Base-by-base conservation (phyloP, 164 flowering plant genomes). In the Macadamia integrifolia region DNA sequence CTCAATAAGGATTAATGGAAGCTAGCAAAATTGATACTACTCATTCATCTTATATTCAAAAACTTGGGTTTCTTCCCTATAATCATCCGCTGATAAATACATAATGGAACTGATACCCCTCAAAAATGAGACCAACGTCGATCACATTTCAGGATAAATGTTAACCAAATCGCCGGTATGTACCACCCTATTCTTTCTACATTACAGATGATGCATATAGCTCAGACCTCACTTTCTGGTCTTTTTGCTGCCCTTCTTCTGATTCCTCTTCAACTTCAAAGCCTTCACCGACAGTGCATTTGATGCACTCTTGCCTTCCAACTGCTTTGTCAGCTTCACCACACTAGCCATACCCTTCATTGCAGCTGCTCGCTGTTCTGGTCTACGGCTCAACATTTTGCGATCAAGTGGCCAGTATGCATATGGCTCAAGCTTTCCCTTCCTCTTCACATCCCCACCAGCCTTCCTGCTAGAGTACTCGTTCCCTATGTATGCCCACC, bases 401-500 rank as follows among this genome's bases (percentile, higher is more conserved):
- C 93, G 82, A 70, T 95, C 99, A 12, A 95, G 92, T 2, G 99
- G 98, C 99, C 99, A 95, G 64, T 92, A 95, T 0, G 99, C 99
- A 75, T 88, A 92, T 44, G 99, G 98, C 75, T 95, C 99, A 60
- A 95, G 93, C 80, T 91, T 95, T 61, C 81, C 95, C 80, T 92
- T 95, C 82, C 77, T 91, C 80, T 83, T 92, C 75, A 95, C 75
- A 74, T 95, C 98, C 29, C 99, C 99, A 70, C 85, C 72, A 10
- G 96, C 99, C 79, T 89, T 95, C 77, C 87, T 95, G 80, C 85
- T 95, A 9, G 85, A 84, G 72, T 95, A 95, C 74, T 92, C 97
- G 0, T 58, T 82, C 2, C 99, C 99, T 0, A 86, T 87, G 71
- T 92, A 87, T 7, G 98, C 97, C 89, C 90, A 86, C 13, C 98